Conservation (phyloP, 2,329 filamentous ascomycete genomes). For the Venturia pyrina region DNA sequence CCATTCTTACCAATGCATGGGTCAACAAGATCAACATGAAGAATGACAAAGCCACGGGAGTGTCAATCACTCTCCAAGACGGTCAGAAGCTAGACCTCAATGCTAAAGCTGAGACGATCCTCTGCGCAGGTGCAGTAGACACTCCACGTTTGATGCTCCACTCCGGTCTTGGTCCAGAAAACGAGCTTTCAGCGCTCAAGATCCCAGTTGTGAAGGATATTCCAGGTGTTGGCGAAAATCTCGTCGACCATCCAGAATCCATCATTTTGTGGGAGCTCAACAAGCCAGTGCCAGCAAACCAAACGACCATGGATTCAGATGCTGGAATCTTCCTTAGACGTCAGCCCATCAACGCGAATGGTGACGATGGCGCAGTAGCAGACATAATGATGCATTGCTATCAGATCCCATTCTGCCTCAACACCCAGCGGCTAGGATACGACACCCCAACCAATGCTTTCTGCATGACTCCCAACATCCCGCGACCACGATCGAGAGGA, state of each 20-base stretch:
- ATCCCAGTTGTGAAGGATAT: conserved; percentile 49
- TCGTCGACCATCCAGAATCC: conserved; percentile 54
- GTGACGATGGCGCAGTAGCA: conserved; percentile 61
- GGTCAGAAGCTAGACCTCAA: conserved; percentile 45
- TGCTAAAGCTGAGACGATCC: conserved; percentile 65
- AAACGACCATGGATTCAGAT: conserved; percentile 87
- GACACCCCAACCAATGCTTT: conserved; percentile 64
- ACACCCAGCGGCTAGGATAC: conserved; percentile 68
- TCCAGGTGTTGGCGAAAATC: conserved; percentile 53
- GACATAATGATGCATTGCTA: conserved; percentile 98
- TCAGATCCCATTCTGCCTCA: conserved; percentile 84
- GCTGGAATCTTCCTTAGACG: conserved; percentile 81
- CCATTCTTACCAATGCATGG: conserved; percentile 78
- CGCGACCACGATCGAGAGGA: conserved; percentile 68
- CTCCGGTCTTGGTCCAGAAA: conserved; percentile 39
- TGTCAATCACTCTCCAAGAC: conserved; percentile 57
- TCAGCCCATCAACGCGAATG: conserved; percentile 58
- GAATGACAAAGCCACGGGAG: conserved; percentile 59
- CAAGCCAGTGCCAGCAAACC: conserved; percentile 63
- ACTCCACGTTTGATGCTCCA: conserved; percentile 58
- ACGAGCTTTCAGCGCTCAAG: conserved; percentile 35
- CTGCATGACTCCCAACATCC: conserved; percentile 90
- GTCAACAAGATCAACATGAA: conserved; percentile 70
- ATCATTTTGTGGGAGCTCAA: conserved; percentile 73
- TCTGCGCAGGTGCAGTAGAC: conserved; percentile 72